Percentiles rank a stretch among this genome's conserved stretches.
These are phyloP conservation scores for Lasiosphaeris hirsuta DNA, from an alignment of 495 filamentous ascomycete species.

Conservation along the genomic window DNA sequence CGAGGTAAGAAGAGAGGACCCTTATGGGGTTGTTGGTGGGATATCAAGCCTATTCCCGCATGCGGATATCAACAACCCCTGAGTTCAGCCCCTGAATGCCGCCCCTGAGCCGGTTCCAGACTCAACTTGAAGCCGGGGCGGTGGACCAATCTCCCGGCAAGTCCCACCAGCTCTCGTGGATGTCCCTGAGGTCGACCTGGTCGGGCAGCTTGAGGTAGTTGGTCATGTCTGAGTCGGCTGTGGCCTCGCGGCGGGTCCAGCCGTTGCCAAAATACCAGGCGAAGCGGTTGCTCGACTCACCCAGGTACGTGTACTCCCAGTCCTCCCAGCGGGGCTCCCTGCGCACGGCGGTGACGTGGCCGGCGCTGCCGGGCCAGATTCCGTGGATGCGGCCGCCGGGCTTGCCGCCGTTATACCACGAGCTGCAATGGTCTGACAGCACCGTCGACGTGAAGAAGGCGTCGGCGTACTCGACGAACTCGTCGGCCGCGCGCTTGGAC, in stretches of 20 bases:
- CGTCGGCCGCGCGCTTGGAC: constrained; percentile 52
- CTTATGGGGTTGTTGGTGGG: too few species aligned
- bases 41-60: too few species aligned
- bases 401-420: constrained; percentile 65
- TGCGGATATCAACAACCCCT: too few species aligned
- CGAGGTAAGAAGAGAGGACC: too few species aligned
- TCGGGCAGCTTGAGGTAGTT: constrained; percentile 35
- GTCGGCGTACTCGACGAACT: constrained; percentile 61
- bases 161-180: constrained; percentile 46
- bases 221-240: constrained; percentile 37
- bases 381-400: constrained; percentile 58
- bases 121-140: too few species aligned
- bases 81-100: too few species aligned
- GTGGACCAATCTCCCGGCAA: constrained; percentile 10
- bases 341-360: constrained; percentile 53
- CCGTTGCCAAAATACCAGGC: constrained; percentile 46
- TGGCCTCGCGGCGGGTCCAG: constrained; percentile 38
- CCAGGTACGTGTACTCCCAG: constrained; percentile 60
- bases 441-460: constrained; percentile 61
- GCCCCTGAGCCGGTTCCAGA: too few species aligned
- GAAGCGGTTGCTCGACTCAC: constrained; percentile 39
- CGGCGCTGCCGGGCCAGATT: constrained; percentile 63
- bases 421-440: constrained; percentile 60
- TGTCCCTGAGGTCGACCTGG: constrained; percentile 34
- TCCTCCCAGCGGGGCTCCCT: constrained; percentile 69